A percentile compares a stretch with the other conserved stretches of the same genome.
These are phyloP conservation scores for Prunus kanzakura DNA, from an alignment of 306 rosid genomes.

Conservation along the genomic window DNA sequence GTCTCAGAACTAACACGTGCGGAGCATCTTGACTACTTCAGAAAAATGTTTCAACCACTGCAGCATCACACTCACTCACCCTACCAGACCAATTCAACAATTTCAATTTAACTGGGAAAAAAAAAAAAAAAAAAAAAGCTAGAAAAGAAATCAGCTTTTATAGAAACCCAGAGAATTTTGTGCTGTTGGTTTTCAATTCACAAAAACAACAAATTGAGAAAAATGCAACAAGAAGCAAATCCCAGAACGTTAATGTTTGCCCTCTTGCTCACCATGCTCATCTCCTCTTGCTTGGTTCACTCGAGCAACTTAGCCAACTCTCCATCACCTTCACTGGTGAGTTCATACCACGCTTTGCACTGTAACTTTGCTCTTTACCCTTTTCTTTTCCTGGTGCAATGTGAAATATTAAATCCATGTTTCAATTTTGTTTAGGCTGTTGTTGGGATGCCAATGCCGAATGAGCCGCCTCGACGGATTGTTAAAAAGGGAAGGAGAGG, in stretches of 20 bases:
- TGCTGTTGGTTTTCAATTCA: neutral
- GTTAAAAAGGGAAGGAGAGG: constrained; percentile 24
- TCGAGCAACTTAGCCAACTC: constrained; percentile 15
- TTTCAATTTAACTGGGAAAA: neutral
- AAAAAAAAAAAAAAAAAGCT: no score
- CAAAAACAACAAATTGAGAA: neutral
- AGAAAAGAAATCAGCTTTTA: neutral
- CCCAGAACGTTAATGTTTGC: constrained; percentile 10
- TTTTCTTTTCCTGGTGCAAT: neutral
- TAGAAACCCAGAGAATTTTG: neutral
- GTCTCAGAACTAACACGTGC: neutral
- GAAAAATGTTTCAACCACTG: neutral
- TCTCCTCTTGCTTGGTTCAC: constrained; percentile 21
- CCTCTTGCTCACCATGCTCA: constrained; percentile 18
- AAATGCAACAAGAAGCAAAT: constrained; percentile 28
- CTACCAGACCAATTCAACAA: neutral
- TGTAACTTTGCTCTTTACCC: no score
- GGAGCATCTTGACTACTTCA: constrained; percentile 15
- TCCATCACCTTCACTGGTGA: constrained; percentile 49
- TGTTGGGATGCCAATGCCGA: constrained; percentile 1
- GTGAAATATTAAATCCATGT: neutral
- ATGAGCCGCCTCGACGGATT: constrained; percentile 6
- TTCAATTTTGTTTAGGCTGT: constrained; percentile 24
- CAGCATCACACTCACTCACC: constrained; percentile 2
- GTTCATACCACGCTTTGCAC: constrained; percentile 5